Evolutionary conservation across 805 yeast species (phyloP).

Genomic region (Kuraishia ogatae): DNA sequence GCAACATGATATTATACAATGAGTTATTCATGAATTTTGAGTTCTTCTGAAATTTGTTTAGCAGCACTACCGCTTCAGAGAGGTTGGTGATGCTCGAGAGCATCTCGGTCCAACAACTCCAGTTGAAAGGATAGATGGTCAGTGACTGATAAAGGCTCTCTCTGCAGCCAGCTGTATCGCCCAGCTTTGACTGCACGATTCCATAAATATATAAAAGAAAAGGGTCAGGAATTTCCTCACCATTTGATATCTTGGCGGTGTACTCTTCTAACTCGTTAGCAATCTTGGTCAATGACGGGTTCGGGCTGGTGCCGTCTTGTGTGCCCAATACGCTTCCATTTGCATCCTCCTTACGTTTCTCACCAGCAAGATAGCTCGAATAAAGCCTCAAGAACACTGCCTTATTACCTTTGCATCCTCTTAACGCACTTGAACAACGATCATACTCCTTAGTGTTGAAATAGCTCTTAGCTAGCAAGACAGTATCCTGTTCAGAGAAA

Average conservation of each 20-base stretch:
- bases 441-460: slow-evolving; percentile 83
- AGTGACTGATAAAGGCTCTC: slow-evolving; percentile 53
- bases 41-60: slow-evolving; percentile 28
- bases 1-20: slow-evolving; percentile 20
- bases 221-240: slow-evolving; percentile 30
- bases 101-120: slow-evolving; percentile 91
- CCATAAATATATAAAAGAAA: slow-evolving; percentile 71
- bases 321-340: slow-evolving; percentile 56
- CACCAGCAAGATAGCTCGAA: slow-evolving; percentile 67
- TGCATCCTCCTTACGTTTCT: slow-evolving; percentile 63
- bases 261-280: slow-evolving; percentile 32
- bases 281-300: slow-evolving; percentile 21
- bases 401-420: slow-evolving; percentile 39
- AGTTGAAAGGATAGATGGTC: slow-evolving; percentile 68
- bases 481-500: slow-evolving; percentile 31
- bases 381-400: slow-evolving; percentile 60
- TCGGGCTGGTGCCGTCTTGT: slow-evolving; percentile 23
- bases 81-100: slow-evolving; percentile 49
- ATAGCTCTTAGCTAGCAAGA: slow-evolving; percentile 59
- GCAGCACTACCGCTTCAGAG: slow-evolving; percentile 44
- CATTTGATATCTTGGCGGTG: slow-evolving; percentile 11
- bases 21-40: slow-evolving; percentile 21
- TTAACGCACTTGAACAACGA: slow-evolving; percentile 56
- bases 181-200: slow-evolving; percentile 51
- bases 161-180: slow-evolving; percentile 53